These are phyloP conservation scores for Raffaelea albimanens DNA, from an alignment of 2,329 filamentous ascomycete species.

Conservation along the genomic window DNA sequence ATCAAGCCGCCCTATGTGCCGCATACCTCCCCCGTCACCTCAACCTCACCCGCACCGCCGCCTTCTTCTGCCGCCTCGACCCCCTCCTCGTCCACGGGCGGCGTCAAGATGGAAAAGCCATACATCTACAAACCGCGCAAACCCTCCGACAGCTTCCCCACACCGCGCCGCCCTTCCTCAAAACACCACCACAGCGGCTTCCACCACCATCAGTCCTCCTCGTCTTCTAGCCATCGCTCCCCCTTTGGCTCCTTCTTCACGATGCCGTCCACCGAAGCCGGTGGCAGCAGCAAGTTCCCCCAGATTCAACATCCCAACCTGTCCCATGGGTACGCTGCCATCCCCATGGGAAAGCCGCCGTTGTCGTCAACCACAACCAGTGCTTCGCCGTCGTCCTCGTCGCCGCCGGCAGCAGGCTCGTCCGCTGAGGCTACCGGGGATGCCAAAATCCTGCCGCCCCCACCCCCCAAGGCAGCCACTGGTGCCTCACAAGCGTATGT, in stretches of 20 bases:
- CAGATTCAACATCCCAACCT: constrained; percentile 15
- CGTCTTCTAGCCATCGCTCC: constrained; percentile 18
- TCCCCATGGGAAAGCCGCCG: constrained; percentile 6
- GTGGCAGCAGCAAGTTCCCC: constrained; percentile 10
- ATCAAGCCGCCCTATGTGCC: constrained; percentile 17
- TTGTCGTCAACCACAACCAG: neutral
- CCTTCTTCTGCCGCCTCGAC: neutral
- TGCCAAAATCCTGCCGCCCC: constrained; percentile 1
- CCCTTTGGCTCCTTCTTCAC: constrained; percentile 15
- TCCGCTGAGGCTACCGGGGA: neutral
- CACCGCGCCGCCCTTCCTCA: constrained; percentile 8
- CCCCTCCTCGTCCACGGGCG: neutral
- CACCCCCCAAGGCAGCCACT: neutral
- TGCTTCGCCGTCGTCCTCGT: constrained; percentile 2
- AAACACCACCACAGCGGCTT: constrained; percentile 4
- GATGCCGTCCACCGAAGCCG: constrained; percentile 8
- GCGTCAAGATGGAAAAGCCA: constrained; percentile 30
- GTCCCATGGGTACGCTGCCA: constrained; percentile 11
- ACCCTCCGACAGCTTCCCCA: constrained; percentile 17
- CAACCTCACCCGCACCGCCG: neutral
- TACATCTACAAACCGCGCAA: constrained; percentile 44
- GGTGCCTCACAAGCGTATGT: too few species aligned
- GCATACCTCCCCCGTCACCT: constrained; percentile 11
- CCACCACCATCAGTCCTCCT: constrained; percentile 9
- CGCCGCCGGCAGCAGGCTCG: neutral